Base-by-base conservation (phyloP, 192 early-diverging fungal species). In the Phycomyces blakesleeanus region DNA sequence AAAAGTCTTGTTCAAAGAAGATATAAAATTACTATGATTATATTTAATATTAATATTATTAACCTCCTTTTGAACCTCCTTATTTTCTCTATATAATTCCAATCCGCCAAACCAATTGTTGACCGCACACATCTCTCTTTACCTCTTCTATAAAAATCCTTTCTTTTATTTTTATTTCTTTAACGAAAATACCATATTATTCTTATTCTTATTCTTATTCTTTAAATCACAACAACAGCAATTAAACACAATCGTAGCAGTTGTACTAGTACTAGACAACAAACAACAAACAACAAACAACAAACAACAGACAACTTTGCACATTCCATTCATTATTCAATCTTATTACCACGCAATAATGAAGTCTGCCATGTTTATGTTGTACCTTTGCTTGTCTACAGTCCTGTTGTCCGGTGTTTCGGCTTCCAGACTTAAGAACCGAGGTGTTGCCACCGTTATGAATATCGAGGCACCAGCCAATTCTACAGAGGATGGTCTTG, bases 381-480 rank as follows among this genome's bases (percentile, higher is more conserved):
- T 38, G 49, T 26, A 51, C 59, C 44, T 41, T 44, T 34, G 44
- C 44, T 51, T 53, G 21, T n/a, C 53, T 27, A 38, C 61, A 63
- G 11, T 38, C n/a, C 15, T 61, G 14, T 38, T 63, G 50, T 52
- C 51, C 9, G 24, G 51, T 7, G 38, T 9, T 25, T 15, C 51
- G 18, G 50, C 51, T 9, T 22, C 16, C 39, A 20, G 37, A 26
- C 21, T 52, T 7, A n/a, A 41, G 34, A 38, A 66, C 50, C 49
- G 63, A 55, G 51, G 74, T 59, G 21, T 71, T 55, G 64, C 63
- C 57, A 51, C 44, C 8, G 14, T 69, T 15, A 58, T 63, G 61
- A 2, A 57, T 1, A 2, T 57, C 38, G 16, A n/a, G 8, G n/a
- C n/a, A n/a, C 29, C 29, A 34, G 27, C 37, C 15, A 61, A 60